Conservation (phyloP, 495 filamentous ascomycete species). For the Xylaria palmicola region DNA sequence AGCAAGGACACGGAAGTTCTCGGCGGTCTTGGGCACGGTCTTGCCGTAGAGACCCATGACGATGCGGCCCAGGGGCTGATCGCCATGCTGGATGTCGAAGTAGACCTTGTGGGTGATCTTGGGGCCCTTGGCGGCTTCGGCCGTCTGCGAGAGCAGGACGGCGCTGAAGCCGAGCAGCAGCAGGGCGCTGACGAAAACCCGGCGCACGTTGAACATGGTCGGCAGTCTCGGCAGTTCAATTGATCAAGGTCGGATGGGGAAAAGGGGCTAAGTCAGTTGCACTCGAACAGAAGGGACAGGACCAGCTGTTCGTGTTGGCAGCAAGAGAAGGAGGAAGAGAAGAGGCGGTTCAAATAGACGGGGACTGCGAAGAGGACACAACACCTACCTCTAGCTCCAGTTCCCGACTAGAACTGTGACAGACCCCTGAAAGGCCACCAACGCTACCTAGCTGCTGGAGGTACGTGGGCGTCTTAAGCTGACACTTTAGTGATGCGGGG, state of each 20-base stretch:
- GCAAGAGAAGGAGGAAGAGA: neutral
- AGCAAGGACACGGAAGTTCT: slow-evolving; percentile 97
- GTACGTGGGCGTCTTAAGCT: too few relatives aligned
- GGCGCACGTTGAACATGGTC: slow-evolving; percentile 56
- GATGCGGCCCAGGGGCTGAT: slow-evolving; percentile 77
- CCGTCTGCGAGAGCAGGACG: slow-evolving; percentile 69
- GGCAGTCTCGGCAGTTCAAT: slow-evolving; percentile 17
- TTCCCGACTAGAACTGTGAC: slow-evolving; percentile 5
- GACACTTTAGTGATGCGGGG: slow-evolving; percentile 6
- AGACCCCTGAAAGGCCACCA: slow-evolving; percentile 14
- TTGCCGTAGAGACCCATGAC: slow-evolving; percentile 96
- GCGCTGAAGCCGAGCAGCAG: slow-evolving; percentile 71
- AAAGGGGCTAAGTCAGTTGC: neutral
- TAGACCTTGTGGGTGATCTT: slow-evolving; percentile 98
- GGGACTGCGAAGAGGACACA: slow-evolving; percentile 13
- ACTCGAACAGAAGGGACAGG: slow-evolving; percentile 9
- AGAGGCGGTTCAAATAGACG: neutral
- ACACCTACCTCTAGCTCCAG: slow-evolving; percentile 5
- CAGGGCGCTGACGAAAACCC: slow-evolving; percentile 64
- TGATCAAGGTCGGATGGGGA: slow-evolving; percentile 12
- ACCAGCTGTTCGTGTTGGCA: neutral
- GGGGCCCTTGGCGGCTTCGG: slow-evolving; percentile 79
- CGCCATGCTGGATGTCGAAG: slow-evolving; percentile 93
- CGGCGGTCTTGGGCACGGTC: slow-evolving; percentile 94
- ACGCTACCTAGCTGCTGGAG: neutral